These are phyloP conservation scores for Rosa rugosa DNA, from an alignment of 306 rosid species.

Conservation along the genomic window DNA sequence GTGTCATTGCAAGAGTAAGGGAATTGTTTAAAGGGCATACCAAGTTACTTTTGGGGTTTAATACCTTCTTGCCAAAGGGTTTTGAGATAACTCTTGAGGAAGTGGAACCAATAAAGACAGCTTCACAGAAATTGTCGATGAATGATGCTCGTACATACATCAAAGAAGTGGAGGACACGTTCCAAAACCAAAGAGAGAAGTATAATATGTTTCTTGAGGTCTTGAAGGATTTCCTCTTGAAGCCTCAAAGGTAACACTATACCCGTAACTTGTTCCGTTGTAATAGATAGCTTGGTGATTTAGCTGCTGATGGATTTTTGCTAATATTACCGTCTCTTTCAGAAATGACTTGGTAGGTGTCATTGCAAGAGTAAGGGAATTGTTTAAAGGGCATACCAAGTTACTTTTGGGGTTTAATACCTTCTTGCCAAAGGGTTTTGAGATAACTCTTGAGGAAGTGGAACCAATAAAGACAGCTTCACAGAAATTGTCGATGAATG, in stretches of 20 bases:
- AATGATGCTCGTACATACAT: conserved; percentile 76
- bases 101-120: background rate
- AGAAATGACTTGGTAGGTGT: conserved; percentile 95
- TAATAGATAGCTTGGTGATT: conserved; percentile 15
- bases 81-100: conserved; percentile 90
- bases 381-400: conserved; percentile 88
- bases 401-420: conserved; percentile 94
- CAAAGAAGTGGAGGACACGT: conserved; percentile 86
- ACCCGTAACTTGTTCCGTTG: background rate
- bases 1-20: conserved; percentile 93
- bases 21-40: conserved; percentile 92
- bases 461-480: conserved; percentile 20
- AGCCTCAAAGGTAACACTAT: conserved; percentile 77
- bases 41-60: conserved; percentile 87
- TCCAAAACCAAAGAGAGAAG: conserved; percentile 73
- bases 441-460: conserved; percentile 75
- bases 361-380: conserved; percentile 88
- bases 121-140: conserved; percentile 71
- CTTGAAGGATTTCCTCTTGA: conserved; percentile 73
- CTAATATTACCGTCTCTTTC: conserved; percentile 29
- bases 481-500: conserved; percentile 73
- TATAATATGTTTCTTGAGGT: conserved; percentile 86
- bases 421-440: conserved; percentile 95
- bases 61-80: conserved; percentile 96
- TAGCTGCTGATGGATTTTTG: conserved; percentile 17